Evolutionary conservation across 2,329 filamentous ascomycete genomes (phyloP).

Genomic region (Phialophora expanda): DNA sequence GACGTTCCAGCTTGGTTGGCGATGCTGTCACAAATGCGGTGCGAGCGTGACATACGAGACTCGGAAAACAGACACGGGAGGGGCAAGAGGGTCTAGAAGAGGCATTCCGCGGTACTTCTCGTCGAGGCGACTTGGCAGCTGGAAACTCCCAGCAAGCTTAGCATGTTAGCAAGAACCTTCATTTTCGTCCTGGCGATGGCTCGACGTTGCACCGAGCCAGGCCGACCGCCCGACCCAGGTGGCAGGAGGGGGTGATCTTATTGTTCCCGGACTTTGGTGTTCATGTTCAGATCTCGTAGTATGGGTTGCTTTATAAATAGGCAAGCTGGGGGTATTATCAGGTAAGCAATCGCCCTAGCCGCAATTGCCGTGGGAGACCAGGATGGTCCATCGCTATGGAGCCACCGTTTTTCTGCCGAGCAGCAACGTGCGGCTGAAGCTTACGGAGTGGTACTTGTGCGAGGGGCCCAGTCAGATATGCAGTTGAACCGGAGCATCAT

Average conservation of each 20-base stretch:
- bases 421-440: slow-evolving; percentile 25
- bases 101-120: background rate
- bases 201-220: background rate
- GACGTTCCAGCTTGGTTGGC: background rate
- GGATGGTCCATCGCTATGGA: background rate
- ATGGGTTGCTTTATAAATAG: slow-evolving; percentile 27
- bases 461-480: background rate
- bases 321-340: slow-evolving; percentile 28
- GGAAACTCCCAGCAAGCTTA: background rate
- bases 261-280: background rate
- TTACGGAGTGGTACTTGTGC: background rate
- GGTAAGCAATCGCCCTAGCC: slow-evolving; percentile 25
- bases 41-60: slow-evolving; percentile 3
- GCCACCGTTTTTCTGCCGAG: slow-evolving; percentile 1
- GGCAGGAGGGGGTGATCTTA: background rate
- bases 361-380: background rate
- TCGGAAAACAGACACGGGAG: background rate
- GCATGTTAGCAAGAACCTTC: background rate
- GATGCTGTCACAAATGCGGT: slow-evolving; percentile 5
- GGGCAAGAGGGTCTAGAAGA: slow-evolving; percentile 3
- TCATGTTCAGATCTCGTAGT: background rate
- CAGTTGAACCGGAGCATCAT: too few species aligned
- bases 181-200: background rate
- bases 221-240: background rate
- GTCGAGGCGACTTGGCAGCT: slow-evolving; percentile 24